Conservation (phyloP, 305 asterid genomes). For the Fraxinus nigra region DNA sequence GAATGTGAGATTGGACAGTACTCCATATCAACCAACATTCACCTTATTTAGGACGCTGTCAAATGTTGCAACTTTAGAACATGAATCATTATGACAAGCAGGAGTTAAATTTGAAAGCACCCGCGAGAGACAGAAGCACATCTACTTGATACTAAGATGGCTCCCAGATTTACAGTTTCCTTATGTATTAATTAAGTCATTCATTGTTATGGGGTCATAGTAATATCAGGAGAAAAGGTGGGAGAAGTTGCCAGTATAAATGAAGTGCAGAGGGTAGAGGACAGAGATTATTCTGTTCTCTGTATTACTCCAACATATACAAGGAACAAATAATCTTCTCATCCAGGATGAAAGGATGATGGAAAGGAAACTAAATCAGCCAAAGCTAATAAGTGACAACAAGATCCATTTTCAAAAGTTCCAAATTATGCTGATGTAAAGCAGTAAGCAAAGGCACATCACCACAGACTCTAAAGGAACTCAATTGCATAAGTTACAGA, state of each 20-base stretch:
- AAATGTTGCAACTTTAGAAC: not conserved
- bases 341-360: not conserved
- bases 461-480: slow-evolving; percentile 17
- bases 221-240: not conserved
- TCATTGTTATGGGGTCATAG: not conserved
- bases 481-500: slow-evolving; percentile 9
- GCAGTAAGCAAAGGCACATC: slow-evolving; percentile 5
- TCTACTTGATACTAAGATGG: not conserved
- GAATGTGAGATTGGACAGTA: not conserved
- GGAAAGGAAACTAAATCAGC: not conserved
- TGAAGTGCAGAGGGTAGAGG: not conserved
- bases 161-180: not conserved
- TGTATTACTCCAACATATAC: not conserved
- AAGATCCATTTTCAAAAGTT: not conserved
- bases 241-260: not conserved
- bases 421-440: not conserved
- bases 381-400: not conserved
- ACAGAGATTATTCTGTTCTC: not conserved
- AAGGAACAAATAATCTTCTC: not conserved
- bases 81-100: not conserved
- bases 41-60: not conserved
- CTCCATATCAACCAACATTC: not conserved
- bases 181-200: not conserved
- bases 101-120: not conserved
- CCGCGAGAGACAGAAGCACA: not conserved